phyloP scores from a whole-genome alignment of 495 filamentous ascomycete species.

The Tuber umbilicatum region DNA sequence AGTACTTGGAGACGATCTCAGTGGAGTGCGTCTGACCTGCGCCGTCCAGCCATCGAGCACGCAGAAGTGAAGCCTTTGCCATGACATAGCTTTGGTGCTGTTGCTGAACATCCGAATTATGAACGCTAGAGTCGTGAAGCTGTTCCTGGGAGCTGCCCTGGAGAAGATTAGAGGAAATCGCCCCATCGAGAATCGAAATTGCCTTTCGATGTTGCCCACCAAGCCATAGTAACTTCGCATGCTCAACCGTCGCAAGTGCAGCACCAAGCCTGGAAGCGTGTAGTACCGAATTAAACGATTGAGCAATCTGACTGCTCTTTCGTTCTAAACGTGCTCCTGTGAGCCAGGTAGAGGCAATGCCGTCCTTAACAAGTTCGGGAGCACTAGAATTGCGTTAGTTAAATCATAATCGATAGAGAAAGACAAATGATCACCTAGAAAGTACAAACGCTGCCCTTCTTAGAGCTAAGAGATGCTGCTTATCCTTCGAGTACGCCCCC shows the following conservation, averaged over 20 bases:
- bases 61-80: constrained; percentile 47
- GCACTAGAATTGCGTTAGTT: constrained; percentile 21
- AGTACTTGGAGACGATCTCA: constrained; percentile 70
- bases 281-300: constrained; percentile 86
- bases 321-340: constrained; percentile 76
- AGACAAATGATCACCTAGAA: constrained; percentile 49
- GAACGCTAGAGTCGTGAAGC: constrained; percentile 8
- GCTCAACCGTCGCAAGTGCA: constrained; percentile 79
- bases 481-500: constrained; percentile 78
- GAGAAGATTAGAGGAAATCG: constrained; percentile 70
- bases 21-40: constrained; percentile 82
- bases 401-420: neutral
- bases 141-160: constrained; percentile 18
- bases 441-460: constrained; percentile 78
- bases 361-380: constrained; percentile 49
- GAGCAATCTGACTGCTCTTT: constrained; percentile 71
- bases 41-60: constrained; percentile 94
- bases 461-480: constrained; percentile 88
- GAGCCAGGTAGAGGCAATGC: constrained; percentile 80
- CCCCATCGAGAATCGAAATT: constrained; percentile 78
- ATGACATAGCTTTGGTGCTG: constrained; percentile 17
- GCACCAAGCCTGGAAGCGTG: constrained; percentile 80
- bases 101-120: constrained; percentile 7
- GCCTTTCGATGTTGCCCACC: constrained; percentile 91
- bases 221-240: constrained; percentile 88